Percentiles rank a stretch among this genome's conserved stretches.
phyloP scores from a whole-genome alignment of 2,329 filamentous ascomycete genomes.

The Exophiala sp. region DNA sequence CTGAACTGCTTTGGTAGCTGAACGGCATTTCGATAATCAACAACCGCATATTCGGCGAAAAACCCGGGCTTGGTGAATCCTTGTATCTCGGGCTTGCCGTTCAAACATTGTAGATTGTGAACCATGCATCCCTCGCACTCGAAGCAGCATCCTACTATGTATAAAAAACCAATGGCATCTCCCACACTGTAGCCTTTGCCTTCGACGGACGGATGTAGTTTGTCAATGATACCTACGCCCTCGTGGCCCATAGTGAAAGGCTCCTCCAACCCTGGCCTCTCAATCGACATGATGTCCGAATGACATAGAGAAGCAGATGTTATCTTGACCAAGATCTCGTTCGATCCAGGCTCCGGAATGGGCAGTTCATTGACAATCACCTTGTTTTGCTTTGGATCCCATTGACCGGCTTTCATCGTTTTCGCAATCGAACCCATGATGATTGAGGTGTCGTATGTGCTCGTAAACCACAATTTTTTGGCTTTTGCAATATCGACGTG shows the following conservation, averaged over 20 bases:
- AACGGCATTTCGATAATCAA: background rate
- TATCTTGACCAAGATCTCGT: constrained; percentile 42
- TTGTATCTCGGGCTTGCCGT: background rate
- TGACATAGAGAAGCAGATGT: constrained; percentile 40
- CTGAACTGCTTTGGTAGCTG: background rate
- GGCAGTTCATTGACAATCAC: constrained; percentile 44
- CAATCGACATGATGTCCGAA: constrained; percentile 34
- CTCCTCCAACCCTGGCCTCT: background rate
- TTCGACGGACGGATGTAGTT: constrained; percentile 33
- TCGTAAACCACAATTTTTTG: too few relatives aligned
- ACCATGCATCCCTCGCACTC: background rate
- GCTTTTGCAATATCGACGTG: too few relatives aligned
- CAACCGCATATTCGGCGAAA: background rate
- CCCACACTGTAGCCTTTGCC: constrained; percentile 43
- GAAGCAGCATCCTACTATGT: constrained; percentile 46
- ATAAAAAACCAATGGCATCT: constrained; percentile 47
- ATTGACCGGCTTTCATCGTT: constrained; percentile 13
- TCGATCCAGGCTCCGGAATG: constrained; percentile 41
- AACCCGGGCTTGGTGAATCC: background rate
- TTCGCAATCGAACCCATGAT: too few relatives aligned
- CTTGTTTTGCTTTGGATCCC: constrained; percentile 9
- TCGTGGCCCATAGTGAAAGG: constrained; percentile 45
- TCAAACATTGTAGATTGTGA: background rate
- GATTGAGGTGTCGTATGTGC: too few relatives aligned
- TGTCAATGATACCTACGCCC: constrained; percentile 44